phyloP scores from a whole-genome alignment of 2,329 filamentous ascomycete species.

The Lecanicillium sp. region DNA sequence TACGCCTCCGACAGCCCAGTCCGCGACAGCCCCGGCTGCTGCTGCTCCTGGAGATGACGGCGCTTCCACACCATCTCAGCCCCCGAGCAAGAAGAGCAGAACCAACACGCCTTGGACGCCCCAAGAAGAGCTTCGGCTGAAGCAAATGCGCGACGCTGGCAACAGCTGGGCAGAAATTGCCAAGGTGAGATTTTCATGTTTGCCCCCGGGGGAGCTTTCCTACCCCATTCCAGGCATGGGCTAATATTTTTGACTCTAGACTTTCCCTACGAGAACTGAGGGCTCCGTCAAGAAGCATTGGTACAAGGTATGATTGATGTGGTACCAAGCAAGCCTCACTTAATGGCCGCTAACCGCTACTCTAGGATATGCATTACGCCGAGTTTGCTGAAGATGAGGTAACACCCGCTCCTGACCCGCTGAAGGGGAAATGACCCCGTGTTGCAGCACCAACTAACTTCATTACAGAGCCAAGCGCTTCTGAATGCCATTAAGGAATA shows the following conservation, averaged over 20 bases:
- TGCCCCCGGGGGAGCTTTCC: constrained; percentile 1
- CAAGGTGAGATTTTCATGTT: constrained; percentile 64
- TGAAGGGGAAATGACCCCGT: no score
- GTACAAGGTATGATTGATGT: constrained; percentile 72
- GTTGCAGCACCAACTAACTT: constrained; percentile 8
- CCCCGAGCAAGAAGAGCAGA: constrained; percentile 78
- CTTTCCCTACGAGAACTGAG: constrained; percentile 87
- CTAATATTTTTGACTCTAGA: constrained; percentile 40
- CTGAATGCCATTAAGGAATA: constrained; percentile 97
- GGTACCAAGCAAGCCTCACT: no score
- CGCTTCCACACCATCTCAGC: constrained; percentile 28
- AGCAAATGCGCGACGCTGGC: constrained; percentile 87
- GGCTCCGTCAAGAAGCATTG: constrained; percentile 99
- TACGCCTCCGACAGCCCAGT: constrained; percentile 21
- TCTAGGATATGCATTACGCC: constrained; percentile 95
- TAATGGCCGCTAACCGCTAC: not conserved
- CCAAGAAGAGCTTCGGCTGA: constrained; percentile 83
- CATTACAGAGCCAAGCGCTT: constrained; percentile 60
- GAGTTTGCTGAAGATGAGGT: constrained; percentile 98
- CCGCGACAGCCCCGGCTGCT: constrained; percentile 8
- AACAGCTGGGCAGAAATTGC: constrained; percentile 98
- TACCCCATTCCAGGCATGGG: not conserved
- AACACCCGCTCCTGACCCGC: constrained; percentile 24
- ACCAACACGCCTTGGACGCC: constrained; percentile 99
- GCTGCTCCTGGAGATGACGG: constrained; percentile 20